These are phyloP conservation scores for Pisolithus marmoratus DNA, from an alignment of 768 basidiomycete genomes.

Conservation along the genomic window DNA sequence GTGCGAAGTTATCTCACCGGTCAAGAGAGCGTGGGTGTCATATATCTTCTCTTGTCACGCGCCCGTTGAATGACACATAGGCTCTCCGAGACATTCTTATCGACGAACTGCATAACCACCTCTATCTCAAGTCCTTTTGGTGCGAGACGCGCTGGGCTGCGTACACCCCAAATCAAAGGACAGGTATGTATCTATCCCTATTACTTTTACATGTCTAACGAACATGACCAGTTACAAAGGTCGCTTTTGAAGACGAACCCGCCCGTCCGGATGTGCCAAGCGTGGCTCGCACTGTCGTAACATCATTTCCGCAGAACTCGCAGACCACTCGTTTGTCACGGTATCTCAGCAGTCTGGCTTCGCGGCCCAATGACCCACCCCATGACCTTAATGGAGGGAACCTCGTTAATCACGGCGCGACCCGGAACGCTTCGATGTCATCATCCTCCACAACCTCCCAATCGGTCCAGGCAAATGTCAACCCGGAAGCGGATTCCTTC, in stretches of 20 bases:
- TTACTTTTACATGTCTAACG: slow-evolving; percentile 1
- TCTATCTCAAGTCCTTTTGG: slow-evolving; percentile 97
- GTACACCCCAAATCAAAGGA: slow-evolving; percentile 74
- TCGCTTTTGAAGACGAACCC: slow-evolving; percentile 56
- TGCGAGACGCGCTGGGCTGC: slow-evolving; percentile 89
- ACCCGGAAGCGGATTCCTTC: slow-evolving; percentile 92
- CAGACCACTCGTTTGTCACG: slow-evolving; percentile 49
- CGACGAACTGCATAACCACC: slow-evolving; percentile 92
- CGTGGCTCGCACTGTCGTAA: slow-evolving; percentile 23
- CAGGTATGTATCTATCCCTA: slow-evolving; percentile 45
- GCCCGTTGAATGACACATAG: slow-evolving; percentile 36
- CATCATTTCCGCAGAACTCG: slow-evolving; percentile 34
- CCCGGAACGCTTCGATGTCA: slow-evolving; percentile 13
- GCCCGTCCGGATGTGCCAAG: slow-evolving; percentile 17
- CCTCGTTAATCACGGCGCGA: slow-evolving; percentile 15
- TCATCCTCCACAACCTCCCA: slow-evolving; percentile 16
- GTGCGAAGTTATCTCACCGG: slow-evolving; percentile 74
- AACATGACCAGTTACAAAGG: slow-evolving; percentile 47
- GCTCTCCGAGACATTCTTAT: slow-evolving; percentile 87
- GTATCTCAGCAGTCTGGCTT: slow-evolving; percentile 58
- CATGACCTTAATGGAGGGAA: slow-evolving; percentile 50
- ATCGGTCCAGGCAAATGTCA: slow-evolving; percentile 30
- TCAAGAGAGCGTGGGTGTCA: slow-evolving; percentile 74
- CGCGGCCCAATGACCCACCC: slow-evolving; percentile 76
- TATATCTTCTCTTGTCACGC: not conserved